These are phyloP conservation scores for Hysterangium stoloniferum DNA, from an alignment of 768 basidiomycete genomes.

Conservation along the genomic window DNA sequence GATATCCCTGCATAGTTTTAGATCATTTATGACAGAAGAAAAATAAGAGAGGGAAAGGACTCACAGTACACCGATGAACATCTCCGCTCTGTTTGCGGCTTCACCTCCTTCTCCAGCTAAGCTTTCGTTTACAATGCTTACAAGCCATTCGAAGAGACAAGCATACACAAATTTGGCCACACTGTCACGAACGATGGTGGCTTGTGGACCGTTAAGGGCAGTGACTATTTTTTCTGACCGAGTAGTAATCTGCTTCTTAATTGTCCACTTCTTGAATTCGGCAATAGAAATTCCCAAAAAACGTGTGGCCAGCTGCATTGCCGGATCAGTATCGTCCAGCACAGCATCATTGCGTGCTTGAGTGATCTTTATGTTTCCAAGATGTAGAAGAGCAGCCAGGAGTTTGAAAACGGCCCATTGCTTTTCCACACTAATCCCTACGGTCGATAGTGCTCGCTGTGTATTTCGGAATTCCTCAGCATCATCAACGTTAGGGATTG, in stretches of 20 bases:
- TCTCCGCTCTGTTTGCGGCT: constrained; percentile 83
- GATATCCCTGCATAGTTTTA: constrained; percentile 65
- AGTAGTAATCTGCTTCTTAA: constrained; percentile 96
- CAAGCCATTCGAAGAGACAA: constrained; percentile 97
- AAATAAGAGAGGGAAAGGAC: neutral
- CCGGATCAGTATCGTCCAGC: constrained; percentile 76
- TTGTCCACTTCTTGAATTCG: constrained; percentile 98
- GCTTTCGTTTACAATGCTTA: constrained; percentile 94
- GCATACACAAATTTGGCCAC: constrained; percentile 99
- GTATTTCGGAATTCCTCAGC: constrained; percentile 91
- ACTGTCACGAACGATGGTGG: constrained; percentile 89
- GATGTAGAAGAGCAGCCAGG: constrained; percentile 86
- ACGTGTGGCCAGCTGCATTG: constrained; percentile 73
- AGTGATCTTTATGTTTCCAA: constrained; percentile 95
- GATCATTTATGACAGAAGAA: neutral
- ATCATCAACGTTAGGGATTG: constrained; percentile 91
- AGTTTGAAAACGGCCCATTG: constrained; percentile 98
- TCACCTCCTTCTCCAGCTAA: constrained; percentile 92
- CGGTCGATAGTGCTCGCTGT: constrained; percentile 91
- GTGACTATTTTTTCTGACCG: constrained; percentile 95
- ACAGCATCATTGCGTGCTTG: constrained; percentile 73
- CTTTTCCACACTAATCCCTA: constrained; percentile 94
- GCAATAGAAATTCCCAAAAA: constrained; percentile 84
- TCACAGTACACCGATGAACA: constrained; percentile 92
- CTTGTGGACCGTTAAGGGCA: constrained; percentile 75